Conservation (phyloP, 1,284 basidiomycete species). For the Puccinia triticina region DNA sequence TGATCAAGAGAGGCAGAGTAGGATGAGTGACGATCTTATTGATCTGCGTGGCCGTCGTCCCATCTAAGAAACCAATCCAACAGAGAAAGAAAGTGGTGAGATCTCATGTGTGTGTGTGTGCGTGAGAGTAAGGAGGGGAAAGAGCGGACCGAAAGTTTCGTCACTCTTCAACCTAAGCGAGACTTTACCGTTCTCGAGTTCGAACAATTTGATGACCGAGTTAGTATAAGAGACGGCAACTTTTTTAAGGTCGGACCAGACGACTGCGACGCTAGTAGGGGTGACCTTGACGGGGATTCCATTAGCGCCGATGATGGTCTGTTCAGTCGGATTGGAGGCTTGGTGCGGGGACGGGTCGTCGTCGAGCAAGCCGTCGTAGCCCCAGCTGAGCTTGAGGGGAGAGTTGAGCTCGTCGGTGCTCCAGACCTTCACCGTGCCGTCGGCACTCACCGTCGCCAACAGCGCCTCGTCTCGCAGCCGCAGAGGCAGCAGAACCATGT, state of each 20-base stretch:
- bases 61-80: too few relatives aligned
- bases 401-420: constrained; percentile 66
- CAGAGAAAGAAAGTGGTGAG: constrained; percentile 43
- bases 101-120: neutral
- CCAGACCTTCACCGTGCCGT: constrained; percentile 92
- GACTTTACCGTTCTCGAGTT: constrained; percentile 82
- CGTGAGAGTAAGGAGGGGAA: neutral
- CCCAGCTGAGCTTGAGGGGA: constrained; percentile 74
- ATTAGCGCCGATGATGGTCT: constrained; percentile 51
- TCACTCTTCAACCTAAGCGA: constrained; percentile 71
- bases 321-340: constrained; percentile 53
- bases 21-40: constrained; percentile 90
- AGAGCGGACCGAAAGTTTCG: constrained; percentile 69
- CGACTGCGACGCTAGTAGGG: constrained; percentile 77
- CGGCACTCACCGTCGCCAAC: constrained; percentile 84
- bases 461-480: constrained; percentile 69
- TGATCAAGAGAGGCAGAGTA: constrained; percentile 81
- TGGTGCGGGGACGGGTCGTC: neutral
- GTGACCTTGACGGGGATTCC: constrained; percentile 64
- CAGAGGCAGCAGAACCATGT: constrained; percentile 71
- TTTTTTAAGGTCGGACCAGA: constrained; percentile 66
- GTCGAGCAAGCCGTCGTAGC: constrained; percentile 65
- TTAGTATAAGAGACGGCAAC: constrained; percentile 81
- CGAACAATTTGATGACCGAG: constrained; percentile 84
- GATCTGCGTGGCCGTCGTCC: constrained; percentile 74